These are phyloP conservation scores for Tripidium arundinaceum DNA, from an alignment of 202 grass and related monocot species.

Conservation along the genomic window DNA sequence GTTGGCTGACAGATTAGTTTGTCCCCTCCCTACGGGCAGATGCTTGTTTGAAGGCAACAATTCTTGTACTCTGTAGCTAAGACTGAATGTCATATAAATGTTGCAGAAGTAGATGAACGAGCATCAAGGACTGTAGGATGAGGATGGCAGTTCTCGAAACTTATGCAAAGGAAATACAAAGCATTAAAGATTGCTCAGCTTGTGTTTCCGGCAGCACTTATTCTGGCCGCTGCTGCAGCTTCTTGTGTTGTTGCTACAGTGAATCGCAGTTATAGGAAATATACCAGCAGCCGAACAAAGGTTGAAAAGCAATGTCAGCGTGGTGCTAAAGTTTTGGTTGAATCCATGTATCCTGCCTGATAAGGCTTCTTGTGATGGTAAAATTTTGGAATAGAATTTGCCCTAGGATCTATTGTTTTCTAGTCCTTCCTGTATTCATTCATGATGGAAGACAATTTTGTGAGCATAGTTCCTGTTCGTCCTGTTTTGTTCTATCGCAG, in stretches of 20 bases:
- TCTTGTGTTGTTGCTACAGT: too few relatives aligned
- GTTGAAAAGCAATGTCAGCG: background rate
- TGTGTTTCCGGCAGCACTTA: too few relatives aligned
- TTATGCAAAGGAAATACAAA: background rate
- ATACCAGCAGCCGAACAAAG: too few relatives aligned
- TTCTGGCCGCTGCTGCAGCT: too few relatives aligned
- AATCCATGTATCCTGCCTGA: background rate
- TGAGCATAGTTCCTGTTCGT: background rate
- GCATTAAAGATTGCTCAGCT: background rate
- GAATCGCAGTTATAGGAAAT: too few relatives aligned
- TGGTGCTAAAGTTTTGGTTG: background rate
- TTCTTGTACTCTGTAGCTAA: constrained; percentile 32
- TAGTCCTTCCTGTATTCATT: background rate
- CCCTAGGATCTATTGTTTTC: background rate
- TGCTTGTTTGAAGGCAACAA: constrained; percentile 33
- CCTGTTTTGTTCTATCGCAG: background rate
- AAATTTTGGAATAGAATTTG: background rate
- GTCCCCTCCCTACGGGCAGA: constrained; percentile 17
- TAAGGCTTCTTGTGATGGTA: background rate
- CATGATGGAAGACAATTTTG: background rate
- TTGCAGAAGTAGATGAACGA: constrained; percentile 3
- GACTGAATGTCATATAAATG: background rate
- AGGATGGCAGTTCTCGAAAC: background rate
- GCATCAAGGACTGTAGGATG: constrained; percentile 1
- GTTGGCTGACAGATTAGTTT: constrained; percentile 39